Conservation (phyloP, 768 basidiomycete species). For the Boletellus emodensis region DNA sequence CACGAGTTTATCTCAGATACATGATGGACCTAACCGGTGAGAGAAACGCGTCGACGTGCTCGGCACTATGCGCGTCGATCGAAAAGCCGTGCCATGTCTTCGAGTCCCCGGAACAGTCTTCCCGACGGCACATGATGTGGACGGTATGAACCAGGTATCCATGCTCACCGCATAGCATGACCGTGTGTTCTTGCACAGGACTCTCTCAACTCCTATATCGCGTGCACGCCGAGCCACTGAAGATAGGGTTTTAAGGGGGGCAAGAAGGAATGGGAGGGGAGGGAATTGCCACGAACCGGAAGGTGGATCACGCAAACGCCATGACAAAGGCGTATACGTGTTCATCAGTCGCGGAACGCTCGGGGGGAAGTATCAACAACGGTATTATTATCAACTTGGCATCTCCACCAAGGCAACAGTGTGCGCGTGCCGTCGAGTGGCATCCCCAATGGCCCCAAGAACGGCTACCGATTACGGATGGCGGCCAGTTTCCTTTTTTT, state of each 20-base stretch:
- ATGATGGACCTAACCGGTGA: constrained; percentile 6
- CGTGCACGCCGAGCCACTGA: no score
- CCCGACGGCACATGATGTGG: no score
- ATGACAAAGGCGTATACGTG: constrained; percentile 7
- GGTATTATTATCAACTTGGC: constrained; percentile 12
- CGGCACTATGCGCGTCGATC: constrained; percentile 21
- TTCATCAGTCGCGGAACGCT: constrained; percentile 4
- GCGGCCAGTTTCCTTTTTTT: background rate
- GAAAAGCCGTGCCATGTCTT: constrained; percentile 18
- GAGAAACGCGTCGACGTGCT: constrained; percentile 7
- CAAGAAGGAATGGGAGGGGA: background rate
- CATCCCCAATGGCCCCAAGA: background rate
- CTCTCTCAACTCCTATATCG: no score
- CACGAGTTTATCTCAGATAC: constrained; percentile 30
- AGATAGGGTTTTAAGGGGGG: background rate
- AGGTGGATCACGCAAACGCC: constrained; percentile 12
- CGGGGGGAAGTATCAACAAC: background rate
- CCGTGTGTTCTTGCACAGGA: no score
- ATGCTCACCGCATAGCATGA: background rate
- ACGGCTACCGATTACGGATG: background rate
- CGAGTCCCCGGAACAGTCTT: constrained; percentile 9
- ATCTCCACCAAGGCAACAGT: constrained; percentile 5
- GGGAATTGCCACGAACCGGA: background rate
- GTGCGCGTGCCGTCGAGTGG: background rate
- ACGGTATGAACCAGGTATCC: no score